These are phyloP conservation scores for Alternaria sp. DNA, from an alignment of 2,329 filamentous ascomycete genomes.

Conservation along the genomic window DNA sequence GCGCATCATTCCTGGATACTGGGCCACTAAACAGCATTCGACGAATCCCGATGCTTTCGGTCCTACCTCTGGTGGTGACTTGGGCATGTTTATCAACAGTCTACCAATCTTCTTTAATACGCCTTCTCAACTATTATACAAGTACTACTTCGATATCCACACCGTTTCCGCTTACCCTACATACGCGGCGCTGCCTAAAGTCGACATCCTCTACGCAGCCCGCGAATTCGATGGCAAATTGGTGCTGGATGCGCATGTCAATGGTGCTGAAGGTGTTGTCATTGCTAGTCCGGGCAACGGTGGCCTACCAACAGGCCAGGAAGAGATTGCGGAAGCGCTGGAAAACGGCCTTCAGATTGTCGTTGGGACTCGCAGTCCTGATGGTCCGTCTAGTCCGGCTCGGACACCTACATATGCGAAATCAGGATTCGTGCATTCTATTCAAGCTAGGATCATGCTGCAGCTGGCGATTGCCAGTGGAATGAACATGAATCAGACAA, in stretches of 20 bases:
- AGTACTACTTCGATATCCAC: slow-evolving; percentile 32
- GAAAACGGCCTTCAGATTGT: slow-evolving; percentile 36
- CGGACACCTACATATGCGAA: slow-evolving; percentile 32
- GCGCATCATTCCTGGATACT: slow-evolving; percentile 40
- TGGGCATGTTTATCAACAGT: slow-evolving; percentile 40
- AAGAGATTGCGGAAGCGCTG: slow-evolving; percentile 33
- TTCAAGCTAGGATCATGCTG: slow-evolving; percentile 41
- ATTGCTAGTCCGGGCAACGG: slow-evolving; percentile 43
- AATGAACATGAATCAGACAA: slow-evolving; percentile 40
- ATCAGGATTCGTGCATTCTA: slow-evolving; percentile 36
- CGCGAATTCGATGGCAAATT: slow-evolving; percentile 41
- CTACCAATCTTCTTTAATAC: slow-evolving; percentile 40
- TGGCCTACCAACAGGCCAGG: slow-evolving; percentile 30
- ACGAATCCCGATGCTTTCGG: slow-evolving; percentile 43
- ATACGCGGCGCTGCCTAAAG: slow-evolving; percentile 36
- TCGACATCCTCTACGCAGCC: slow-evolving; percentile 44
- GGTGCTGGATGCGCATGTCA: slow-evolving; percentile 33
- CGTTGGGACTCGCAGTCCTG: slow-evolving; percentile 35
- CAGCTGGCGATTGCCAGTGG: slow-evolving; percentile 44
- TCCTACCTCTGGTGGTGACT: slow-evolving; percentile 32
- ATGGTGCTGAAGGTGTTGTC: slow-evolving; percentile 38
- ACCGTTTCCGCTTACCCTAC: slow-evolving; percentile 25
- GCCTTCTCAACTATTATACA: slow-evolving; percentile 33
- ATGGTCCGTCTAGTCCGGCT: slow-evolving; percentile 32
- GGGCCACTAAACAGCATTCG: slow-evolving; percentile 37